Conservation (phyloP, 2,329 filamentous ascomycete species). For the Zasmidium cellare region DNA sequence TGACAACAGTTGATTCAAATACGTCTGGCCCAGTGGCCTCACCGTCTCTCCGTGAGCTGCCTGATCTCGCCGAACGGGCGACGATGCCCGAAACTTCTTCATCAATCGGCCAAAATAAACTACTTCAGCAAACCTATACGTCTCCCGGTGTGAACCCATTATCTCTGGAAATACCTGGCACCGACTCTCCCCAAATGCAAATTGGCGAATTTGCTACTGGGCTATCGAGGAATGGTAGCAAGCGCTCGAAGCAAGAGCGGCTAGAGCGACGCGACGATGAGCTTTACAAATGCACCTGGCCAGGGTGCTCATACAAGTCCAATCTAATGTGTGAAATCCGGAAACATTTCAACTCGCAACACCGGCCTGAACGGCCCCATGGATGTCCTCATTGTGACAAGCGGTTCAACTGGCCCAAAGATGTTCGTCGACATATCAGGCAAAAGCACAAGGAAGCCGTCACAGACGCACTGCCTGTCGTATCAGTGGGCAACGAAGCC, state of each 20-base stretch:
- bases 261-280: not conserved
- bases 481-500: no score
- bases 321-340: not conserved
- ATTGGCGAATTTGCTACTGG: not conserved
- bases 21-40: no score
- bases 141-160: not conserved
- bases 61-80: no score
- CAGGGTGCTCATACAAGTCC: not conserved
- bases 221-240: not conserved
- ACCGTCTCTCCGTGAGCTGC: no score
- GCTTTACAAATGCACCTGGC: not conserved
- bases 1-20: no score
- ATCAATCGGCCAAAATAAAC: no score
- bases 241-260: not conserved
- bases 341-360: constrained; percentile 12
- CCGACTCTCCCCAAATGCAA: not conserved
- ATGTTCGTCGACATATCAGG: constrained; percentile 12
- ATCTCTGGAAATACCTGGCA: not conserved
- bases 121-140: no score
- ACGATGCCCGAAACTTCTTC: no score
- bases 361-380: constrained; percentile 5
- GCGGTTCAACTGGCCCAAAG: constrained; percentile 15
- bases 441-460: constrained; percentile 14
- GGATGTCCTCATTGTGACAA: constrained; percentile 5
- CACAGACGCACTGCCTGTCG: no score